These are phyloP conservation scores for Fusarium succisae DNA, from an alignment of 2,329 filamentous ascomycete species.

Conservation along the genomic window DNA sequence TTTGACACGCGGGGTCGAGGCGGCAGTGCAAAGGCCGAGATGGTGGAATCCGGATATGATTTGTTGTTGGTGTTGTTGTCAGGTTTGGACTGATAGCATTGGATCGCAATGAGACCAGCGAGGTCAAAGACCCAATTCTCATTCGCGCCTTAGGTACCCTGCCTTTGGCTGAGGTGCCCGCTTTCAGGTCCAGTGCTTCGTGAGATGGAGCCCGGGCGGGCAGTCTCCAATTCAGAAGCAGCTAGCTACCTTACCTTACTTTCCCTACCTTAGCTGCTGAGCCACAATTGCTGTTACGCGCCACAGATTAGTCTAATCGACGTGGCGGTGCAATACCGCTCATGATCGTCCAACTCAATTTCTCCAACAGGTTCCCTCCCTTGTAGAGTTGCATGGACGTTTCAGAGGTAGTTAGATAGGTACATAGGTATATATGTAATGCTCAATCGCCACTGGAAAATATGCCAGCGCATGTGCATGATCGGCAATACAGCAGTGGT, in stretches of 20 bases:
- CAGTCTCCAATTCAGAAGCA: slow-evolving; percentile 8
- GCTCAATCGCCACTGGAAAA: slow-evolving; percentile 17
- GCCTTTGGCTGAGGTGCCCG: slow-evolving; percentile 12
- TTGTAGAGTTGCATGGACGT: slow-evolving; percentile 1
- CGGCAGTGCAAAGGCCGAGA: slow-evolving; percentile 18
- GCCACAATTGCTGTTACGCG: slow-evolving; percentile 17
- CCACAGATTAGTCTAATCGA: slow-evolving; percentile 10
- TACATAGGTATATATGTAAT: neutral
- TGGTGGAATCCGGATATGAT: slow-evolving; percentile 12
- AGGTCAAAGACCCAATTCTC: slow-evolving; percentile 35
- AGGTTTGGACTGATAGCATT: slow-evolving; percentile 35
- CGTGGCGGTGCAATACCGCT: slow-evolving; percentile 34
- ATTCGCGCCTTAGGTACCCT: slow-evolving; percentile 33
- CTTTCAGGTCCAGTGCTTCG: neutral
- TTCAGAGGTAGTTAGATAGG: slow-evolving; percentile 2
- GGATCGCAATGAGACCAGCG: slow-evolving; percentile 33
- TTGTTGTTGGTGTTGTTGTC: slow-evolving; percentile 36
- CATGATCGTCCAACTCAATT: neutral
- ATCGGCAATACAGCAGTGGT: slow-evolving; percentile 23
- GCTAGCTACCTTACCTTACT: neutral
- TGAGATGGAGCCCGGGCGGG: slow-evolving; percentile 11
- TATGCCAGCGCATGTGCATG: slow-evolving; percentile 22
- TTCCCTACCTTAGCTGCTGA: neutral
- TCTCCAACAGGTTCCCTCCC: slow-evolving; percentile 21
- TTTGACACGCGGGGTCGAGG: slow-evolving; percentile 27